Conservation (phyloP, 768 basidiomycete genomes). For the Suillus discolor region DNA sequence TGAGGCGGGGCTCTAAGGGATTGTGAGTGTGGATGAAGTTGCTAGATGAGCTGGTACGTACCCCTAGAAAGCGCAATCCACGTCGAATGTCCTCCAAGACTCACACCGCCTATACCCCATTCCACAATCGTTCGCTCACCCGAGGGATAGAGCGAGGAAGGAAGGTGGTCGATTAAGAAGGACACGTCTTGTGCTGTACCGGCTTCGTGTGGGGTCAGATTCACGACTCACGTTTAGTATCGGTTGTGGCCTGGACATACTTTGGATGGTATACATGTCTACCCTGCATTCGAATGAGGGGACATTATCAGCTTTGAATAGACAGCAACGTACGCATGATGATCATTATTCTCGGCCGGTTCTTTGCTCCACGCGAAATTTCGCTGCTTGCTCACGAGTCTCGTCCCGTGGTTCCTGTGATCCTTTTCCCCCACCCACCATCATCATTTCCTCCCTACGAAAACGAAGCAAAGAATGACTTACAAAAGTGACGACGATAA, state of each 20-base stretch:
- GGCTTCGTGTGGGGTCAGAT: constrained; percentile 20
- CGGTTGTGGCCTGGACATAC: constrained; percentile 16
- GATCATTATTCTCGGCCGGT: constrained; percentile 24
- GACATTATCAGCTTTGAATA: not conserved
- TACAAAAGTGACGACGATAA: constrained; percentile 30
- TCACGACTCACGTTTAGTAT: not conserved
- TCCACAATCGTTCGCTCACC: constrained; percentile 60
- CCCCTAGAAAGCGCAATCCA: constrained; percentile 68
- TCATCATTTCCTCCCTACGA: too few relatives aligned
- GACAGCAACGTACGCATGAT: constrained; percentile 29
- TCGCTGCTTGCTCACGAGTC: constrained; percentile 25
- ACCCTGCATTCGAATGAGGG: too few relatives aligned
- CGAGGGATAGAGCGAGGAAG: constrained; percentile 70
- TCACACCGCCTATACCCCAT: constrained; percentile 77
- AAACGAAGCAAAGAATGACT: constrained; percentile 11
- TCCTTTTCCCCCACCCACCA: constrained; percentile 20
- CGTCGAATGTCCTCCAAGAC: constrained; percentile 83
- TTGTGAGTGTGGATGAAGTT: not conserved
- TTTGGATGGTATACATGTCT: constrained; percentile 32
- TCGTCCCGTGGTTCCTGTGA: constrained; percentile 34
- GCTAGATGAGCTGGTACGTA: constrained; percentile 15
- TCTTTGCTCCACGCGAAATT: constrained; percentile 30
- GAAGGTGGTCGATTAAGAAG: constrained; percentile 79
- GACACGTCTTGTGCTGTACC: constrained; percentile 80
- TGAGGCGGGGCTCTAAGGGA: constrained; percentile 46